Evolutionary conservation across 2,329 filamentous ascomycete genomes (phyloP).

Genomic region (Mariannaea sp.): DNA sequence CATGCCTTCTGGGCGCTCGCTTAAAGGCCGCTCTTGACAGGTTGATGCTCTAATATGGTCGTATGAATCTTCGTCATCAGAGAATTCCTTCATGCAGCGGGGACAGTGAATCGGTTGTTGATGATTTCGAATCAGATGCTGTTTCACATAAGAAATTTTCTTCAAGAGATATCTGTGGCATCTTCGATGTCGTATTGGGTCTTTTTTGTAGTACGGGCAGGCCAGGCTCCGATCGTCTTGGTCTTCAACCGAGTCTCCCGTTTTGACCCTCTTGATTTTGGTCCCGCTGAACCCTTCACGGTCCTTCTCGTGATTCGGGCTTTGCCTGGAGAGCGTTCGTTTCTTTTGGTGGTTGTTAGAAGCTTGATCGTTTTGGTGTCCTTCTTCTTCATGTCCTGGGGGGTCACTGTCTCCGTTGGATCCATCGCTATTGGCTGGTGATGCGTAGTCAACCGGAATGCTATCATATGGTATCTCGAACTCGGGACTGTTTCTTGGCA

Average conservation of each 20-base stretch:
- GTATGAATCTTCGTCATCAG: neutral
- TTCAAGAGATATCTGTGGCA: constrained; percentile 6
- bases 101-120: constrained; percentile 10
- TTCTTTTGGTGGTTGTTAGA: constrained; percentile 1
- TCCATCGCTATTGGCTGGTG: neutral
- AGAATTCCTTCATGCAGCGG: constrained; percentile 4
- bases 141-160: constrained; percentile 12
- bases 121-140: constrained; percentile 11
- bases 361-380: neutral
- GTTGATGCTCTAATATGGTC: constrained; percentile 8
- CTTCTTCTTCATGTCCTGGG: neutral
- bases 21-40: constrained; percentile 7
- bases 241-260: neutral
- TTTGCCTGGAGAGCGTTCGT: neutral
- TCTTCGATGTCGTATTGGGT: constrained; percentile 1
- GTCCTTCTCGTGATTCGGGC: neutral
- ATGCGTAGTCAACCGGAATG: no score
- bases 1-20: constrained; percentile 12
- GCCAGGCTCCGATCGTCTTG: neutral
- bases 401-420: neutral
- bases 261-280: constrained; percentile 3
- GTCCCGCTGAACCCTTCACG: neutral
- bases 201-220: constrained; percentile 17
- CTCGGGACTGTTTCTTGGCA: no score
- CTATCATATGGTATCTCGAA: no score